phyloP scores from a whole-genome alignment of 176 grass and related monocot species.

The Oryza nivara region DNA sequence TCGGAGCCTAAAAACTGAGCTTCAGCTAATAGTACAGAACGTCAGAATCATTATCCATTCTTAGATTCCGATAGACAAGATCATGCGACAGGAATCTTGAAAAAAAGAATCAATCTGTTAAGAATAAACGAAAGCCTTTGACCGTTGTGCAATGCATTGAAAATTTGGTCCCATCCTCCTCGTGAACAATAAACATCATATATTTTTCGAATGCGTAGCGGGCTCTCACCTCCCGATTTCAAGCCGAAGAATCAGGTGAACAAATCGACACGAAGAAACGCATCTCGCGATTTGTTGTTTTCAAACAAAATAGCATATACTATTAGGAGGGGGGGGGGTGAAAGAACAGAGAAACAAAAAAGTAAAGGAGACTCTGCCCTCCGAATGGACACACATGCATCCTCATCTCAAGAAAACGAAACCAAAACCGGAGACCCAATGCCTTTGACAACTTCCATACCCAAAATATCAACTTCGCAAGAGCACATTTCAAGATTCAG shows the following conservation, averaged over 20 bases:
- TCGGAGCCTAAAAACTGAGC: background rate
- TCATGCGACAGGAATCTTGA: background rate
- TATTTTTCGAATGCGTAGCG: constrained; percentile 29
- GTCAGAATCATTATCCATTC: background rate
- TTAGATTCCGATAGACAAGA: constrained; percentile 26
- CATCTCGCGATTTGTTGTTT: constrained; percentile 33
- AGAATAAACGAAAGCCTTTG: constrained; percentile 50
- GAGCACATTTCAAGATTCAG: constrained; percentile 45
- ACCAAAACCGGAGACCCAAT: background rate
- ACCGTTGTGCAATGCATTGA: constrained; percentile 56
- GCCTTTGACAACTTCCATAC: background rate
- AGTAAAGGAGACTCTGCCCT: background rate
- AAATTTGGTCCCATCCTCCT: constrained; percentile 51
- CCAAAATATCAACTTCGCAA: constrained; percentile 11
- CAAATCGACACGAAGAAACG: constrained; percentile 47
- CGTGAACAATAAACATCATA: constrained; percentile 37
- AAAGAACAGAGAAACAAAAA: constrained; percentile 9
- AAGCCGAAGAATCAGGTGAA: constrained; percentile 39
- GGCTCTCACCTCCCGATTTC: constrained; percentile 30
- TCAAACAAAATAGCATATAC: constrained; percentile 3
- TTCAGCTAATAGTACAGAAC: background rate
- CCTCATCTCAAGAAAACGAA: constrained; percentile 20
- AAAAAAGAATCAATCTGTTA: constrained; percentile 30
- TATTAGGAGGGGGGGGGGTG: background rate
- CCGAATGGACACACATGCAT: constrained; percentile 6